phyloP scores from a whole-genome alignment of 768 basidiomycete genomes.

The Trametes elegans region DNA sequence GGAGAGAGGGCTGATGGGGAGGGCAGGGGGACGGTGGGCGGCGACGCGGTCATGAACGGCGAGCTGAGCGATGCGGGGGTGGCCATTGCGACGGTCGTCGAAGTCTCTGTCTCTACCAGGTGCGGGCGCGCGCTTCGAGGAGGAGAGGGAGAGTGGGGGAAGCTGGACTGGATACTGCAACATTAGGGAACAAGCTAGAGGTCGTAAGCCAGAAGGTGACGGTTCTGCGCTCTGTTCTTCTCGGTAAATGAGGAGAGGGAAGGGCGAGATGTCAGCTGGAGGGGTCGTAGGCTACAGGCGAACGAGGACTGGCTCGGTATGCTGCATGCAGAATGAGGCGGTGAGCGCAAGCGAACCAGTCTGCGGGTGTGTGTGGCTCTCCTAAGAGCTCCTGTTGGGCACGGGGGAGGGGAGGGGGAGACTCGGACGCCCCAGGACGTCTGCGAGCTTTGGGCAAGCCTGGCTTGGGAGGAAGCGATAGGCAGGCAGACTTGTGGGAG shows the following conservation, averaged over 20 bases:
- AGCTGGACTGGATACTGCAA: slow-evolving; percentile 37
- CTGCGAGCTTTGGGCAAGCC: slow-evolving; percentile 28
- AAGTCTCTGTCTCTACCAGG: slow-evolving; percentile 18
- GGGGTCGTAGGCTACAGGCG: slow-evolving; percentile 18
- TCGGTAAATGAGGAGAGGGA: slow-evolving; percentile 27
- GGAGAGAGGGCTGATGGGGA: slow-evolving; percentile 32
- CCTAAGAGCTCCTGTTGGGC: slow-evolving; percentile 16
- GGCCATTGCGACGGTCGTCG: slow-evolving; percentile 23
- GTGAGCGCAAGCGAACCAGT: slow-evolving; percentile 16
- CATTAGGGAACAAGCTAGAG: slow-evolving; percentile 27
- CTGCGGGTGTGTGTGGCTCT: slow-evolving; percentile 11
- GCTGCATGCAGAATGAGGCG: slow-evolving; percentile 31
- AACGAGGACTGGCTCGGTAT: slow-evolving; percentile 25
- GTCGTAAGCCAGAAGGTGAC: slow-evolving; percentile 19
- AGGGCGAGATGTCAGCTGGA: slow-evolving; percentile 25
- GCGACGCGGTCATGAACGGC: slow-evolving; percentile 25
- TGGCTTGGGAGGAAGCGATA: slow-evolving; percentile 29
- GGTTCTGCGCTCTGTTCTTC: slow-evolving; percentile 21
- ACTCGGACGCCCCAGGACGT: slow-evolving; percentile 26
- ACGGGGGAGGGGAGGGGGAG: slow-evolving; percentile 18
- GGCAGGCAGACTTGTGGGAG: slow-evolving; percentile 26
- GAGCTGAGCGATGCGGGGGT: slow-evolving; percentile 20
- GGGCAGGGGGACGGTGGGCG: slow-evolving; percentile 18
- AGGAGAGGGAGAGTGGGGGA: slow-evolving; percentile 34
- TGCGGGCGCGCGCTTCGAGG: slow-evolving; percentile 28